Evolutionary conservation across 352 stramenopile genomes (phyloP).

Genomic region (Phytophthora fragariae): DNA sequence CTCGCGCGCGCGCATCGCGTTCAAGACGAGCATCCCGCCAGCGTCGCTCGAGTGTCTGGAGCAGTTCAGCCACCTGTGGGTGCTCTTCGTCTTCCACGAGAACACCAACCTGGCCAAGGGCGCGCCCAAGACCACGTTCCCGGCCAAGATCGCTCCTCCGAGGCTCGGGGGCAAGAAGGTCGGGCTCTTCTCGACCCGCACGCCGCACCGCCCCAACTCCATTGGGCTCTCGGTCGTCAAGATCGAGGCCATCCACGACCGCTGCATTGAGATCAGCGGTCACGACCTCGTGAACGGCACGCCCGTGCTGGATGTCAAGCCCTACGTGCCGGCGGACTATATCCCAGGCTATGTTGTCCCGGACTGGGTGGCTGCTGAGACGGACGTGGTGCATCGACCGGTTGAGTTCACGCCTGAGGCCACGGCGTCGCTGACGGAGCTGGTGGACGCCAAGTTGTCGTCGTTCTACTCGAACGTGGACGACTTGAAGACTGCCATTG

Average conservation of each 20-base stretch:
- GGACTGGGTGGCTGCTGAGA: slow-evolving; percentile 71
- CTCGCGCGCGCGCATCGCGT: slow-evolving; percentile 73
- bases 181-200: slow-evolving; percentile 97
- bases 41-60: slow-evolving; percentile 82
- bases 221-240: slow-evolving; percentile 93
- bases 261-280: slow-evolving; percentile 91
- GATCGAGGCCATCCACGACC: slow-evolving; percentile 86
- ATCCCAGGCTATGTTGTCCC: slow-evolving; percentile 65
- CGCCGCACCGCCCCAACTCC: slow-evolving; percentile 96
- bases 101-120: slow-evolving; percentile 87
- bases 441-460: slow-evolving; percentile 55
- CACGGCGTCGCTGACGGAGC: slow-evolving; percentile 41
- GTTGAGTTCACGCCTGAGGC: slow-evolving; percentile 68
- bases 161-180: slow-evolving; percentile 83
- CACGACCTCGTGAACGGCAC: slow-evolving; percentile 97
- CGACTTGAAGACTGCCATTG: slow-evolving; percentile 68
- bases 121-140: slow-evolving; percentile 67
- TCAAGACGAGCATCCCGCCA: slow-evolving; percentile 78
- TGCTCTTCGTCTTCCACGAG: slow-evolving; percentile 93
- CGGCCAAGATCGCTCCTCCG: slow-evolving; percentile 83
- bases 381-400: slow-evolving; percentile 51
- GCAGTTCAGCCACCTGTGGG: slow-evolving; percentile 91
- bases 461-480: slow-evolving; percentile 70
- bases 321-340: slow-evolving; percentile 93
- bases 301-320: slow-evolving; percentile 98